Evolutionary conservation across 2,329 filamentous ascomycete species (phyloP).

Genomic region (Fusarium globosum): DNA sequence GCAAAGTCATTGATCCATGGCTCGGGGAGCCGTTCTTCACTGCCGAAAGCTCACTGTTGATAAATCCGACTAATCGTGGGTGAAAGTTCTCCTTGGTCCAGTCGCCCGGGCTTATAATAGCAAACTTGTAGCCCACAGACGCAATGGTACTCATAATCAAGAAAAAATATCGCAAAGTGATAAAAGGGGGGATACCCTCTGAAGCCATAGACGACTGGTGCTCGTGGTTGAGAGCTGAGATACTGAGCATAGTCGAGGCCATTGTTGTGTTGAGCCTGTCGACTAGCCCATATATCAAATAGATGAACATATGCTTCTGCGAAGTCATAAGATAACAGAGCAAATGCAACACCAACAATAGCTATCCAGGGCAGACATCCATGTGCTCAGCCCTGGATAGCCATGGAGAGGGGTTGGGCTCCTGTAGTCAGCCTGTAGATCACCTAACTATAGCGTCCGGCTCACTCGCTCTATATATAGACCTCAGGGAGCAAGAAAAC

Average conservation of each 20-base stretch:
- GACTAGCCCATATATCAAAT: constrained; percentile 7
- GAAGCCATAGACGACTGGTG: constrained; percentile 1
- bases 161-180: background rate
- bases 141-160: background rate
- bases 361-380: background rate
- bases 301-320: constrained; percentile 6
- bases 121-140: constrained; percentile 8
- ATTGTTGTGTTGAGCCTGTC: background rate
- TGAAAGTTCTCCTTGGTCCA: background rate
- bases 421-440: constrained; percentile 1
- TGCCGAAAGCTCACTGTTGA: background rate
- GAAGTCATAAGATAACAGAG: background rate
- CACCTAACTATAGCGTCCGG: background rate
- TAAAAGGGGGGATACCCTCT: background rate
- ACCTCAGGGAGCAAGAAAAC: no score
- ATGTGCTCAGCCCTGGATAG: background rate
- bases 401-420: background rate
- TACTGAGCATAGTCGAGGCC: constrained; percentile 11
- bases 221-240: constrained; percentile 5
- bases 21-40: background rate
- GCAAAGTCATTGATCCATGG: constrained; percentile 1
- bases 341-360: constrained; percentile 5
- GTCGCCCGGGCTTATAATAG: background rate
- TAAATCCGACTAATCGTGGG: background rate
- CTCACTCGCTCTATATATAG: background rate